Evolutionary conservation across 176 grass and related monocot species (phyloP).

Genomic region (Cocos nucifera): DNA sequence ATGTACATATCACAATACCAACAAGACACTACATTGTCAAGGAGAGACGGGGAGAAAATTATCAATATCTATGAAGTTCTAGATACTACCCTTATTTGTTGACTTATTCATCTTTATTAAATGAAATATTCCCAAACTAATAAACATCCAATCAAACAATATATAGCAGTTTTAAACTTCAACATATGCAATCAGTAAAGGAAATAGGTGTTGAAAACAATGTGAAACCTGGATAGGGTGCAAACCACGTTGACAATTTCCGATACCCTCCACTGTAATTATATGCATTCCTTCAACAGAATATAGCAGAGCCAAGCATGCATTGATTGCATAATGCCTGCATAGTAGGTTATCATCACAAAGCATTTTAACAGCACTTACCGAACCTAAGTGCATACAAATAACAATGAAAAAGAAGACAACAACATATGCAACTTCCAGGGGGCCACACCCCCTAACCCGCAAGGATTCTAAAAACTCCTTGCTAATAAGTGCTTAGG

Average conservation of each 20-base stretch:
- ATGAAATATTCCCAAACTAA: no score
- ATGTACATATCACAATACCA: no score
- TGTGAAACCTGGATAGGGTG: constrained; percentile 81
- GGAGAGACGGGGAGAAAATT: no score
- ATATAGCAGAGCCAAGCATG: constrained; percentile 92
- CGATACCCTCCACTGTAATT: constrained; percentile 94
- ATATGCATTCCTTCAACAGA: constrained; percentile 96
- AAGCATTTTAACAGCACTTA: constrained; percentile 4
- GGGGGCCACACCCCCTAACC: no score
- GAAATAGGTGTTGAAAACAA: constrained; percentile 17
- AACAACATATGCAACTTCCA: no score
- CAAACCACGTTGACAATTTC: constrained; percentile 57
- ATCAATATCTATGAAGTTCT: no score
- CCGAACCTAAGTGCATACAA: neutral
- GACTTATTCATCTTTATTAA: no score
- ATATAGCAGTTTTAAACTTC: neutral
- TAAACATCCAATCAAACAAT: neutral
- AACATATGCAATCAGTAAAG: constrained; percentile 11
- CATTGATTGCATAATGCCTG: constrained; percentile 95
- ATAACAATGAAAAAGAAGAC: neutral
- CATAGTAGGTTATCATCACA: constrained; percentile 1
- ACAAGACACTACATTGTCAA: no score
- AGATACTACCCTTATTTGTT: no score
- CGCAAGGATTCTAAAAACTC: no score
- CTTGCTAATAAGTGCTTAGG: no score